A percentile compares a stretch with the other conserved stretches of the same genome.
Conservation (phyloP, 2,329 filamentous ascomycete genomes). For the Xylaria digitata region DNA sequence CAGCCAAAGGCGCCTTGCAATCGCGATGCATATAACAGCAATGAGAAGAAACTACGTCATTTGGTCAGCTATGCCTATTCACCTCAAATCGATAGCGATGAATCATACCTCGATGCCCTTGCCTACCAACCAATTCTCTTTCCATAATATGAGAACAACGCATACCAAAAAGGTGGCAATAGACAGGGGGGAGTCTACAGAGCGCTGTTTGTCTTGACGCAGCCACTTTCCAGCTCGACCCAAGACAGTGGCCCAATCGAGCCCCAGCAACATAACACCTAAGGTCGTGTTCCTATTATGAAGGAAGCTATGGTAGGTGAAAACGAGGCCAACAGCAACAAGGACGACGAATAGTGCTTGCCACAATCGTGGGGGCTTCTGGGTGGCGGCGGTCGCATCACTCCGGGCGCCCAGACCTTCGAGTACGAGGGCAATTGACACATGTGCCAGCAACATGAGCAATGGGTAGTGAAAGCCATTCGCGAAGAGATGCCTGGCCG, state of each 20-base stretch:
- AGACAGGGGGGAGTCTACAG: conserved; percentile 33
- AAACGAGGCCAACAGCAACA: conserved; percentile 34
- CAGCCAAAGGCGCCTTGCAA: conserved; percentile 36
- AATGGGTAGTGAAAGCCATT: conserved; percentile 40
- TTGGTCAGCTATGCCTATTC: conserved; percentile 21
- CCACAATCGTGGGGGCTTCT: conserved; percentile 28
- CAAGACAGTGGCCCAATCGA: conserved; percentile 33
- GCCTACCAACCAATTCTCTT: conserved; percentile 38
- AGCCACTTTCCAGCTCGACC: conserved; percentile 29
- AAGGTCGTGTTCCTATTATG: conserved; percentile 41
- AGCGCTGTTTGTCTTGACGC: conserved; percentile 26
- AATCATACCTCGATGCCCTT: conserved; percentile 37
- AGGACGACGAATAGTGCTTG: conserved; percentile 31
- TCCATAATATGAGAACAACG: conserved; percentile 32
- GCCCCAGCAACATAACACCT: conserved; percentile 35
- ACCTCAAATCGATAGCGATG: neutral
- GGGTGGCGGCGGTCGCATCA: conserved; percentile 8
- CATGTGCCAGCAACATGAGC: conserved; percentile 38
- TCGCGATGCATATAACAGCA: conserved; percentile 26
- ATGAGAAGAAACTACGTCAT: conserved; percentile 30
- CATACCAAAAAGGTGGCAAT: conserved; percentile 33
- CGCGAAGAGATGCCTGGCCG: conserved; percentile 38
- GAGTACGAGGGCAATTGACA: conserved; percentile 31
- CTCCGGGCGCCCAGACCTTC: conserved; percentile 13
- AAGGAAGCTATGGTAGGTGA: conserved; percentile 40